Percentiles rank a stretch among this genome's conserved stretches.
Evolutionary conservation across 75 land plant species (phyloP).

Genomic region (Isoetes taiwanensis): DNA sequence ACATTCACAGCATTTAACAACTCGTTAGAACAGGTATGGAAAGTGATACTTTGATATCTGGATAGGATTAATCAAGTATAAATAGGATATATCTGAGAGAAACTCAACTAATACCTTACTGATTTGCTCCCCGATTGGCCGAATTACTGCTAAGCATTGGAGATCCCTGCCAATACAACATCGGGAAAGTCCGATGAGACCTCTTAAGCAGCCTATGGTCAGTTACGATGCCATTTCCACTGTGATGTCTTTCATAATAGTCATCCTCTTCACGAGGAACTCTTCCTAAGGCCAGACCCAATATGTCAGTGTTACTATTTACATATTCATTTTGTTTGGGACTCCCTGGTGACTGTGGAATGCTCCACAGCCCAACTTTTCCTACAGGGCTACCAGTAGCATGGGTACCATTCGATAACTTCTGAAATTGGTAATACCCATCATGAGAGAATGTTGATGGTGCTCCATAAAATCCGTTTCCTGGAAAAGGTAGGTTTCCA

Average conservation of each 20-base stretch:
- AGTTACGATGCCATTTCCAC: slow-evolving; percentile 10
- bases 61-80: too few relatives aligned
- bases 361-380: slow-evolving; percentile 16
- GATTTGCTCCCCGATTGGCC: too few relatives aligned
- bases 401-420: neutral
- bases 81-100: too few relatives aligned
- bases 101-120: too few relatives aligned
- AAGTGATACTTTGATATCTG: too few relatives aligned
- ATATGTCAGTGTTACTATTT: slow-evolving; percentile 10
- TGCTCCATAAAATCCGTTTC: slow-evolving; percentile 12
- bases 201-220: slow-evolving; percentile 9
- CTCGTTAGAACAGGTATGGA: too few relatives aligned
- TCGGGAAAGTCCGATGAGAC: slow-evolving; percentile 2
- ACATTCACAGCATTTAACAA: too few relatives aligned
- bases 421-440: neutral
- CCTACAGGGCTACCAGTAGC: slow-evolving; percentile 4
- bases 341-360: slow-evolving; percentile 17
- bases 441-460: neutral
- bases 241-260: neutral
- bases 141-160: slow-evolving; percentile 13
- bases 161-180: slow-evolving; percentile 3
- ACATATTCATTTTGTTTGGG: slow-evolving; percentile 9
- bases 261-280: slow-evolving; percentile 7
- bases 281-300: slow-evolving; percentile 17
- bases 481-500: slow-evolving; percentile 35